A percentile compares a stretch with the other conserved stretches of the same genome.
Conservation (phyloP, 495 filamentous ascomycete species). For the Penicillium diatomitis region DNA sequence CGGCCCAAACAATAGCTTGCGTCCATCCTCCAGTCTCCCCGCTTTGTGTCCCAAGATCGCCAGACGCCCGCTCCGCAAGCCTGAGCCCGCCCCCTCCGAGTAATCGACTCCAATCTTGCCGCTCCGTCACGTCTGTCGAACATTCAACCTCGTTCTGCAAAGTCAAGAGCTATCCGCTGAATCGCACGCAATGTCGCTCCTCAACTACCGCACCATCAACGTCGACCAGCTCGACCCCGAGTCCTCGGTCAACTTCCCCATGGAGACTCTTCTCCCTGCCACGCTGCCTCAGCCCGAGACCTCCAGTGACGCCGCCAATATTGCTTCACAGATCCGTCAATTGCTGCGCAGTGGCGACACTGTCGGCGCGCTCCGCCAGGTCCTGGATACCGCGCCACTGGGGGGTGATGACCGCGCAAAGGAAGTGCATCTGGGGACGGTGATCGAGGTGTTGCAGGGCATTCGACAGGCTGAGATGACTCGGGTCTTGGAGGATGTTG, state of each 20-base stretch:
- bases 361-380: constrained; percentile 72
- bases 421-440: constrained; percentile 72
- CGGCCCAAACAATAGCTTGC: constrained; percentile 1
- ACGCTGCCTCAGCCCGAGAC: constrained; percentile 50
- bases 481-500: constrained; percentile 69
- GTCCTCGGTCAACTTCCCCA: constrained; percentile 76
- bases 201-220: constrained; percentile 89
- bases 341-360: constrained; percentile 74
- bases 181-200: constrained; percentile 41
- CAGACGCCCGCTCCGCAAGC: too few species aligned
- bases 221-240: constrained; percentile 87
- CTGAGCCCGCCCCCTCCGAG: too few species aligned
- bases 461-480: constrained; percentile 89
- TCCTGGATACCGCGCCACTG: constrained; percentile 66
- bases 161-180: constrained; percentile 1
- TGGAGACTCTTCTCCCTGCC: constrained; percentile 66
- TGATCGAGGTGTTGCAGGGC: constrained; percentile 80
- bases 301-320: constrained; percentile 60
- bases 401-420: constrained; percentile 67
- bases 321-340: constrained; percentile 73
- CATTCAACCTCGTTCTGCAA: background rate
- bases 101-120: too few species aligned
- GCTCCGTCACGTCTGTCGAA: too few species aligned
- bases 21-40: constrained; percentile 13
- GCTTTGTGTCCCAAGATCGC: constrained; percentile 5